phyloP scores from a whole-genome alignment of 352 stramenopile species.

The Globisporangium paroecandrum region DNA sequence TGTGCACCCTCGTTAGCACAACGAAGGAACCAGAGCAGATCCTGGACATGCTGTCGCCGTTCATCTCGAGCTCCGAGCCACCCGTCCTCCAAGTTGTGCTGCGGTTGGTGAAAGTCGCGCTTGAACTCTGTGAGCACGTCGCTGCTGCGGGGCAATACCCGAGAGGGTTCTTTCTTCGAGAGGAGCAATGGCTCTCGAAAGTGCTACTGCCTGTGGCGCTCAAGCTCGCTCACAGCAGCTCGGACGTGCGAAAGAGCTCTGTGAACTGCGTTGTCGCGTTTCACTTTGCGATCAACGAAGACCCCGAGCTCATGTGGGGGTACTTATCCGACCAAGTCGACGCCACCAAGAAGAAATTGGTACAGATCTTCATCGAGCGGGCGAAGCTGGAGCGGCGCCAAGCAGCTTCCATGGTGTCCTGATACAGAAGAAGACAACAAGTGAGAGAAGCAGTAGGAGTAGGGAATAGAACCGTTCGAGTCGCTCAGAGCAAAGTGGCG shows the following conservation, averaged over 20 bases:
- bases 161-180: conserved; percentile 25
- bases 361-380: conserved; percentile 78
- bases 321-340: conserved; percentile 52
- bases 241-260: conserved; percentile 60
- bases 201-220: conserved; percentile 34
- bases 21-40: conserved; percentile 30
- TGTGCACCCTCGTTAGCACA: conserved; percentile 33
- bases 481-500: background rate
- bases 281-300: conserved; percentile 57
- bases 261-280: conserved; percentile 70
- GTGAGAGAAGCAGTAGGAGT: background rate
- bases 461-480: background rate
- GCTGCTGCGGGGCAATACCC: background rate
- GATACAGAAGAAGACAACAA: background rate
- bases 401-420: conserved; percentile 1
- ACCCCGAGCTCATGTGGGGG: conserved; percentile 29
- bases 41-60: conserved; percentile 37
- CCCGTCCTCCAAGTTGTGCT: conserved; percentile 51
- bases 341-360: conserved; percentile 45
- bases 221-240: conserved; percentile 46
- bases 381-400: conserved; percentile 36
- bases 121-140: conserved; percentile 34
- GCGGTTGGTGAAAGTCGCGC: conserved; percentile 39
- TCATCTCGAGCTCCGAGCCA: conserved; percentile 33
- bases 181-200: conserved; percentile 26